Conservation (phyloP, 371 early-diverging fungal species). For the Mucor piriformis region DNA sequence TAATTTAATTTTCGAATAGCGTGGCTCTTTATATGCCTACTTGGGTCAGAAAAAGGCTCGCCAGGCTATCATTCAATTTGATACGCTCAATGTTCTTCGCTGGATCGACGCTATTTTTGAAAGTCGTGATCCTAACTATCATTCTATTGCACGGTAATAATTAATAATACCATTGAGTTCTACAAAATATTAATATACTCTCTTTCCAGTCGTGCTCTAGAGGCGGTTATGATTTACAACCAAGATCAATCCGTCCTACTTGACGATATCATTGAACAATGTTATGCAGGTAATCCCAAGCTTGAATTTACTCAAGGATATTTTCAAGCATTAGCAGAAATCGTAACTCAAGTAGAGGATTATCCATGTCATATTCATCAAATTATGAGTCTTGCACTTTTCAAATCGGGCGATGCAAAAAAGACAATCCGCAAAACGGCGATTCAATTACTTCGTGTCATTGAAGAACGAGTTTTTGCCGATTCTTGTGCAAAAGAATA, state of each 20-base stretch:
- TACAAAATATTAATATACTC: background rate
- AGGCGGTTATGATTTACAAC: constrained; percentile 73
- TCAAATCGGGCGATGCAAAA: constrained; percentile 80
- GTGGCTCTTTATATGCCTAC: constrained; percentile 69
- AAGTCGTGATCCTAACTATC: constrained; percentile 55
- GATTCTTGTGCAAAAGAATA: constrained; percentile 69
- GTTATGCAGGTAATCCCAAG: constrained; percentile 72
- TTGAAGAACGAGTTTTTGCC: constrained; percentile 71
- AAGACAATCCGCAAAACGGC: constrained; percentile 78
- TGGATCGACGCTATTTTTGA: constrained; percentile 78
- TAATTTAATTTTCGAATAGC: too few relatives aligned
- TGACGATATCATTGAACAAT: constrained; percentile 71
- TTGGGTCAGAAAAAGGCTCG: constrained; percentile 66
- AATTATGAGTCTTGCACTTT: constrained; percentile 78
- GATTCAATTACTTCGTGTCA: constrained; percentile 70
- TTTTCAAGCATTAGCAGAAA: constrained; percentile 75
- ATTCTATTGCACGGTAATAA: constrained; percentile 45
- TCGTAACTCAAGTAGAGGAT: constrained; percentile 57
- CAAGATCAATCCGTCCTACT: constrained; percentile 65
- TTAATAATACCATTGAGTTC: background rate
- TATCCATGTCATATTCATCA: constrained; percentile 67
- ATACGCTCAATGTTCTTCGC: constrained; percentile 52
- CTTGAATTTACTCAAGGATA: constrained; percentile 71
- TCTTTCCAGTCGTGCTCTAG: constrained; percentile 55
- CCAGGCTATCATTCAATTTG: constrained; percentile 62